phyloP scores from a whole-genome alignment of 495 filamentous ascomycete species.

The Neurospora sublineolata region DNA sequence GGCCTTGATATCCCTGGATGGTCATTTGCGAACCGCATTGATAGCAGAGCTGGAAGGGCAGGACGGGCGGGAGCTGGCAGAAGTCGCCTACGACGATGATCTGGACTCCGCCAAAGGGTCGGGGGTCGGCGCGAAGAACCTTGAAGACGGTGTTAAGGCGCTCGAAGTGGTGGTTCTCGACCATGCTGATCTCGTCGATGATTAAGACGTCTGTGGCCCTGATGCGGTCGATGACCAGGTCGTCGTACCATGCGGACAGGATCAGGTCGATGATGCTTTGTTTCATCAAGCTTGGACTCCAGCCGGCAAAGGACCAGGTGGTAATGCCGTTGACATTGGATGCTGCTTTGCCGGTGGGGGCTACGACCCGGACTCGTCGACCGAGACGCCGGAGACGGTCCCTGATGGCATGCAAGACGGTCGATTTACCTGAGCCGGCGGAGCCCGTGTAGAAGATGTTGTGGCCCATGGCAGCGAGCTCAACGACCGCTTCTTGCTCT shows the following conservation, averaged over 20 bases:
- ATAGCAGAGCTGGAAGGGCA: constrained; percentile 67
- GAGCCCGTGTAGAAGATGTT: constrained; percentile 56
- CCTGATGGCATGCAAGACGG: constrained; percentile 33
- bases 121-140: too few species aligned
- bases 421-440: constrained; percentile 50
- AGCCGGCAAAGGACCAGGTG: constrained; percentile 44
- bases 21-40: too few species aligned
- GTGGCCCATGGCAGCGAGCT: constrained; percentile 32
- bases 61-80: constrained; percentile 88
- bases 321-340: constrained; percentile 43
- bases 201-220: constrained; percentile 27
- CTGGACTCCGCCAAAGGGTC: constrained; percentile 75
- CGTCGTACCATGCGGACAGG: too few species aligned
- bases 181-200: constrained; percentile 39
- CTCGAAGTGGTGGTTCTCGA: constrained; percentile 44
- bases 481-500: constrained; percentile 38
- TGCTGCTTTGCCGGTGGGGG: constrained; percentile 46
- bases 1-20: too few species aligned
- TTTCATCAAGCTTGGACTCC: constrained; percentile 29
- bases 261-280: neutral
- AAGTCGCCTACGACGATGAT: constrained; percentile 93
- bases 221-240: too few species aligned
- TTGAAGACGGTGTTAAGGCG: constrained; percentile 29
- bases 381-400: constrained; percentile 6
- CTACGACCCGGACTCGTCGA: constrained; percentile 36